A percentile compares a stretch with the other conserved stretches of the same genome.
These are phyloP conservation scores for Entomortierella chlamydospora DNA, from an alignment of 192 early-diverging fungal species.

Conservation along the genomic window DNA sequence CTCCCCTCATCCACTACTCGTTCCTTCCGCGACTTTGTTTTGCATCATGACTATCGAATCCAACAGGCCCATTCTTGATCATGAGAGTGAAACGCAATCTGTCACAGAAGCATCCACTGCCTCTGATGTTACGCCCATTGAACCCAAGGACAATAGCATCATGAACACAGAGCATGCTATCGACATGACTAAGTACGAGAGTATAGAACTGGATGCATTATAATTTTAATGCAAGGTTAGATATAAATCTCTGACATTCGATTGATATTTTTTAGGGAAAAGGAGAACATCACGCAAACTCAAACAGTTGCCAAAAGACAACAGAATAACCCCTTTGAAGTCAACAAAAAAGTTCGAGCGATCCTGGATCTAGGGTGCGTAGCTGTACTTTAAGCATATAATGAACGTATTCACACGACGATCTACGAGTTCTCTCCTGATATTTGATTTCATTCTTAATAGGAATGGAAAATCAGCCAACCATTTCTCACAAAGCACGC, in stretches of 20 bases:
- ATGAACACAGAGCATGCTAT: background rate
- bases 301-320: constrained; percentile 9
- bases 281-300: background rate
- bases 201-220: background rate
- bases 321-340: constrained; percentile 3
- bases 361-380: constrained; percentile 15
- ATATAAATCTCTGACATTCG: background rate
- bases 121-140: background rate
- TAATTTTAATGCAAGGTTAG: background rate
- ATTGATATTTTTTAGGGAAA: background rate
- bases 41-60: too few relatives aligned
- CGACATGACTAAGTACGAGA: background rate
- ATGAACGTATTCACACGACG: too few relatives aligned
- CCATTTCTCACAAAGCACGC: constrained; percentile 39
- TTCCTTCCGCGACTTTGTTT: too few relatives aligned
- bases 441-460: constrained; percentile 3
- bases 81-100: too few relatives aligned
- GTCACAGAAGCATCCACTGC: background rate
- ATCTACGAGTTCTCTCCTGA: background rate
- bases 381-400: background rate
- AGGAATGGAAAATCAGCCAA: constrained; percentile 20
- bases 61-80: too few relatives aligned
- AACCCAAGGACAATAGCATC: background rate
- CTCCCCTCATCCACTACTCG: too few relatives aligned
- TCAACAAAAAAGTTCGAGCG: constrained; percentile 9